phyloP scores from a whole-genome alignment of 192 early-diverging fungal species.

The Lobosporangium transversale region DNA sequence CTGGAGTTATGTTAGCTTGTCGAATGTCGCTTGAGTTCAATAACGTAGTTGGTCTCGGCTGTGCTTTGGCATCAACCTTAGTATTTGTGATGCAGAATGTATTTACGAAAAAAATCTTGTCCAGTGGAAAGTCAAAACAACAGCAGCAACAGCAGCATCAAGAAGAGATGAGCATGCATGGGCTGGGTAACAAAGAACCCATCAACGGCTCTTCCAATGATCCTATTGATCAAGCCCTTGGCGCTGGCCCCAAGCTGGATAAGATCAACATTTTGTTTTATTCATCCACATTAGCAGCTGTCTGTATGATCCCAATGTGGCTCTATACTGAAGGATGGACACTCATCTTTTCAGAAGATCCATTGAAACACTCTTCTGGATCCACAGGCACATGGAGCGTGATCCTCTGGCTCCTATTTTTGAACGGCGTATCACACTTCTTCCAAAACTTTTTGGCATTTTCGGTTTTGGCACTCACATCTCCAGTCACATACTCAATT shows the following conservation, averaged over 20 bases:
- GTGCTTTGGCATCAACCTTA: slow-evolving; percentile 78
- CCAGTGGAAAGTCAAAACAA: slow-evolving; percentile 48
- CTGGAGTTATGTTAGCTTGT: slow-evolving; percentile 91
- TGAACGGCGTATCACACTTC: slow-evolving; percentile 86
- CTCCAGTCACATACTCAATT: slow-evolving; percentile 89
- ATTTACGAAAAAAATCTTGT: slow-evolving; percentile 84
- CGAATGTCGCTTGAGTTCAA: slow-evolving; percentile 71
- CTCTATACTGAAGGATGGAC: slow-evolving; percentile 71
- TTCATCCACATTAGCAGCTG: slow-evolving; percentile 73
- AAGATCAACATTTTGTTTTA: slow-evolving; percentile 91
- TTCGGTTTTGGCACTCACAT: slow-evolving; percentile 76
- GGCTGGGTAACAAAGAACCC: slow-evolving; percentile 35
- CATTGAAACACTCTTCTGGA: not conserved
- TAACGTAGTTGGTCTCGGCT: slow-evolving; percentile 78
- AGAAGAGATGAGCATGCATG: slow-evolving; percentile 31
- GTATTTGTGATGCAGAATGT: slow-evolving; percentile 92
- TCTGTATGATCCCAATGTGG: slow-evolving; percentile 87
- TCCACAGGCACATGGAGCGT: slow-evolving; percentile 13
- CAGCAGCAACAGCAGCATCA: not conserved
- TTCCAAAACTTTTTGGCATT: slow-evolving; percentile 85
- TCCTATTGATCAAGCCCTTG: slow-evolving; percentile 10
- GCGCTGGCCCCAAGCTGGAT: slow-evolving; percentile 70
- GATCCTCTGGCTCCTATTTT: slow-evolving; percentile 66
- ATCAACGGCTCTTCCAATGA: slow-evolving; percentile 6
- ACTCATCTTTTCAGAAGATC: slow-evolving; percentile 42